Percentiles rank a stretch among this genome's conserved stretches.
These are phyloP conservation scores for Ophiocordyceps camponoti-saundersi DNA, from an alignment of 2,329 filamentous ascomycete species.

Conservation along the genomic window DNA sequence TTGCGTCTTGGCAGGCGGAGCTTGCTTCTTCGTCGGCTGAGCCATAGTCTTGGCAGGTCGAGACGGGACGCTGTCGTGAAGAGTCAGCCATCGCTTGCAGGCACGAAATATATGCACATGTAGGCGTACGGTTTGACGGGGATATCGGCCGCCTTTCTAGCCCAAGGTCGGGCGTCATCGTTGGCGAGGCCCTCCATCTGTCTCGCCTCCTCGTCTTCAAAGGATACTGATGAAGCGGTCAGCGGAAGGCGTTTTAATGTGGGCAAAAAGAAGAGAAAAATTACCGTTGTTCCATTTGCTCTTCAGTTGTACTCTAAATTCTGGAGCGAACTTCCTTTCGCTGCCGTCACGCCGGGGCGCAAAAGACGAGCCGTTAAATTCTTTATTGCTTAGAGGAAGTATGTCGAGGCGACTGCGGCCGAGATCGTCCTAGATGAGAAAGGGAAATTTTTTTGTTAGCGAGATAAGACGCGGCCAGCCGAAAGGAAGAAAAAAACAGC, in stretches of 20 bases:
- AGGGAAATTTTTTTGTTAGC: background rate
- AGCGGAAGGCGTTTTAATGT: background rate
- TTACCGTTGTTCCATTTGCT: conserved; percentile 7
- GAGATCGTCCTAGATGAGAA: conserved; percentile 6
- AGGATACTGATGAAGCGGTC: conserved; percentile 2
- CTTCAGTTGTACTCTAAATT: conserved; percentile 3
- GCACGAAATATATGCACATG: background rate
- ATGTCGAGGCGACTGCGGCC: conserved; percentile 8
- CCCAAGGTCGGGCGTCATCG: conserved; percentile 8
- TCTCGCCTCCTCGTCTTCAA: conserved; percentile 8
- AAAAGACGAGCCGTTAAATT: conserved; percentile 5
- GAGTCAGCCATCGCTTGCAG: background rate
- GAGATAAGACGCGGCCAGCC: background rate
- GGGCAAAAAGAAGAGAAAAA: background rate
- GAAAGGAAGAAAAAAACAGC: background rate
- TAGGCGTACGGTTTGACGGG: background rate
- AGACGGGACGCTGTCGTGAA: background rate
- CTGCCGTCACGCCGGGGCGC: conserved; percentile 2
- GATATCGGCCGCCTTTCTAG: conserved; percentile 1
- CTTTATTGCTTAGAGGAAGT: conserved; percentile 5
- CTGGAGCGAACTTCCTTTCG: conserved; percentile 3
- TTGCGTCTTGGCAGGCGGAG: too few relatives aligned
- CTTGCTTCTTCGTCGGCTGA: too few relatives aligned
- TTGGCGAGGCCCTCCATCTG: conserved; percentile 7
- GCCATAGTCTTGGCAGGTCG: background rate